Percentiles rank a stretch among this genome's conserved stretches.
Evolutionary conservation across 139 green algal species (phyloP).

Genomic region (Chlamydomonas eustigma): DNA sequence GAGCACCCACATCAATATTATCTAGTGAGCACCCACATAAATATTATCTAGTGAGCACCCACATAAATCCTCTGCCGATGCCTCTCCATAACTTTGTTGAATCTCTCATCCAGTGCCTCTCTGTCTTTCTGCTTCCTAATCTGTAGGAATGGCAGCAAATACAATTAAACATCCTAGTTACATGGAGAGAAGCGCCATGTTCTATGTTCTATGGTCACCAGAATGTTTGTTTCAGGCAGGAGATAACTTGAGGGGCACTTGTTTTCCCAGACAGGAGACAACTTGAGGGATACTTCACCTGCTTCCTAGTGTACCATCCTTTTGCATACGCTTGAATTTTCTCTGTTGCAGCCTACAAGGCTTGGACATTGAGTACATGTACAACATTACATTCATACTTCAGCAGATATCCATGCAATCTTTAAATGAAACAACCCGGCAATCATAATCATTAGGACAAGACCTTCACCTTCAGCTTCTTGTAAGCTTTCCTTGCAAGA

Average conservation of each 20-base stretch:
- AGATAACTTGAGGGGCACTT: no score
- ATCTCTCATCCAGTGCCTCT: conserved; percentile 16
- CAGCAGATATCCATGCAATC: no score
- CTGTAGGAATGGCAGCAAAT: not conserved
- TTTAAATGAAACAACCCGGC: not conserved
- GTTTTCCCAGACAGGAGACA: no score
- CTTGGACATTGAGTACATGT: no score
- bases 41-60: no score
- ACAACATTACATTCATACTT: no score
- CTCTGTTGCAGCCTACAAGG: not conserved
- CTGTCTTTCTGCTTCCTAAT: conserved; percentile 6
- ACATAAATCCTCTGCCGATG: conserved; percentile 34
- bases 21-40: no score
- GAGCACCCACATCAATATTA: no score
- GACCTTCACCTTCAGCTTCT: not conserved
- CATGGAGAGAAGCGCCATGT: not conserved
- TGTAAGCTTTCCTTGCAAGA: not conserved
- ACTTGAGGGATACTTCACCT: no score
- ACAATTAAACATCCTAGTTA: not conserved
- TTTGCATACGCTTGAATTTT: conserved; percentile 17
- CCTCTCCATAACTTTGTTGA: conserved; percentile 31
- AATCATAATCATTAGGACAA: not conserved
- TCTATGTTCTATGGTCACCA: not conserved
- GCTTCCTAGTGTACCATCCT: conserved; percentile 27
- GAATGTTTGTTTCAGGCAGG: not conserved